phyloP scores from a whole-genome alignment of 2,329 filamentous ascomycete species.

The Fusarium tjaetaba region DNA sequence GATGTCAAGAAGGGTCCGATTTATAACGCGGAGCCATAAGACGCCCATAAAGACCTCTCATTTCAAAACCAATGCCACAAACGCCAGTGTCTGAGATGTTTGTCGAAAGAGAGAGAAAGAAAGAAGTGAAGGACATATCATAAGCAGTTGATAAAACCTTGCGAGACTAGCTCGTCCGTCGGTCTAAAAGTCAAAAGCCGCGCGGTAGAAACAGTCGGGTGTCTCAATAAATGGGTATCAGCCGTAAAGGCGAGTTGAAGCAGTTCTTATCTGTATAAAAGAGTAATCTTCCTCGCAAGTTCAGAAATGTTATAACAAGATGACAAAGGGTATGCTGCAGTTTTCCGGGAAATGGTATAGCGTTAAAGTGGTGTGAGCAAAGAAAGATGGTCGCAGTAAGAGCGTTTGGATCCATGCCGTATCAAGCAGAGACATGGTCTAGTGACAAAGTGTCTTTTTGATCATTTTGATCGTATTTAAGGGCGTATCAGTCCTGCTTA shows the following conservation, averaged over 20 bases:
- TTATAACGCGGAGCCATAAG: constrained; percentile 10
- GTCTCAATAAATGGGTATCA: constrained; percentile 36
- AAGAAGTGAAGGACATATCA: constrained; percentile 18
- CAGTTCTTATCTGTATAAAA: constrained; percentile 9
- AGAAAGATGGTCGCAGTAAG: constrained; percentile 33
- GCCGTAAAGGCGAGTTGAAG: constrained; percentile 28
- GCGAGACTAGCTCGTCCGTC: constrained; percentile 13
- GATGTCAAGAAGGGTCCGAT: constrained; percentile 20
- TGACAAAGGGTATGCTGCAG: constrained; percentile 51
- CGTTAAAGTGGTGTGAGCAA: constrained; percentile 33
- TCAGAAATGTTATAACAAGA: constrained; percentile 38
- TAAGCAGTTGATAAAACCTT: constrained; percentile 30
- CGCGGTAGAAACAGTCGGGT: constrained; percentile 10
- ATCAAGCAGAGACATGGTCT: constrained; percentile 23
- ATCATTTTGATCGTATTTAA: background rate
- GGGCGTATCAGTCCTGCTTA: constrained; percentile 6
- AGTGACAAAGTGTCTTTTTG: background rate
- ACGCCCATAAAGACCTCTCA: constrained; percentile 22
- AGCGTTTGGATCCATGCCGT: constrained; percentile 28
- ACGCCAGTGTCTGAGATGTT: constrained; percentile 31
- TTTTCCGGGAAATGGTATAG: constrained; percentile 43
- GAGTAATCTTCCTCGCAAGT: constrained; percentile 25
- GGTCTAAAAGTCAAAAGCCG: constrained; percentile 22
- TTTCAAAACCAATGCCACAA: constrained; percentile 34
- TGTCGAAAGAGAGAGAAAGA: constrained; percentile 17